Percentiles rank a stretch among this genome's conserved stretches.
These are phyloP conservation scores for Xerocomus nothofagi DNA, from an alignment of 1,284 basidiomycete genomes.

Conservation along the genomic window DNA sequence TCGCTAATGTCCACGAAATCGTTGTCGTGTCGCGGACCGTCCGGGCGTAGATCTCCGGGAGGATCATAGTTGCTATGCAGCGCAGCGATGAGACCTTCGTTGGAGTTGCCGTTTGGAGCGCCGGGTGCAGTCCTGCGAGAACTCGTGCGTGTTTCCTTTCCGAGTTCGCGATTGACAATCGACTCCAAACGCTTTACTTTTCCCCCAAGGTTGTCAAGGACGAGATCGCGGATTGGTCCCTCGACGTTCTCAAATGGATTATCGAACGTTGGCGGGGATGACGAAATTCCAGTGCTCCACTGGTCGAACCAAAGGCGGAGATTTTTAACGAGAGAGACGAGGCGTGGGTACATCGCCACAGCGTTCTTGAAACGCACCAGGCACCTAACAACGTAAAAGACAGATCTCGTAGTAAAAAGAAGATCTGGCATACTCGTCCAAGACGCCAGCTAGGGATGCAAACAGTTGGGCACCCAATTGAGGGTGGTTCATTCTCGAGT, in stretches of 20 bases:
- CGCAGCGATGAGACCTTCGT: slow-evolving; percentile 39
- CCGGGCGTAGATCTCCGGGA: slow-evolving; percentile 49
- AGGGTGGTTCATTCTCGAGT: slow-evolving; percentile 8
- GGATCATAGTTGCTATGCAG: slow-evolving; percentile 49
- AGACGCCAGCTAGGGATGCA: slow-evolving; percentile 45
- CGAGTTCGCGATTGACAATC: slow-evolving; percentile 41
- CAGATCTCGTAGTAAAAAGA: background rate
- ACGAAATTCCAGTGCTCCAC: slow-evolving; percentile 46
- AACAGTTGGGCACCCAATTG: slow-evolving; percentile 46
- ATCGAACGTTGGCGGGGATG: slow-evolving; percentile 37
- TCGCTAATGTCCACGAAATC: slow-evolving; percentile 55
- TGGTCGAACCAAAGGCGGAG: slow-evolving; percentile 45
- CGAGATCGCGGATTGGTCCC: slow-evolving; percentile 34
- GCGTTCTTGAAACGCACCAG: slow-evolving; percentile 61
- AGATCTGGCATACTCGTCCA: slow-evolving; percentile 50
- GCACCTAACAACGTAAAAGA: slow-evolving; percentile 39
- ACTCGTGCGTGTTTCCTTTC: slow-evolving; percentile 29
- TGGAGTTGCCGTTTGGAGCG: slow-evolving; percentile 7
- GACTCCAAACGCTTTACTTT: slow-evolving; percentile 44
- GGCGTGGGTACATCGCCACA: slow-evolving; percentile 44
- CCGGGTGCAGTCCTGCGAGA: slow-evolving; percentile 5
- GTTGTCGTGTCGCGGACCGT: slow-evolving; percentile 66
- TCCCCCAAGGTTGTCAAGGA: slow-evolving; percentile 40
- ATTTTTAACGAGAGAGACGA: slow-evolving; percentile 43
- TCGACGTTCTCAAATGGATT: slow-evolving; percentile 36